Evolutionary conservation across 192 early-diverging fungal genomes (phyloP), one percentile per base, ranked within the genome.

Genomic region (Phlyctochytrium planicorne): DNA sequence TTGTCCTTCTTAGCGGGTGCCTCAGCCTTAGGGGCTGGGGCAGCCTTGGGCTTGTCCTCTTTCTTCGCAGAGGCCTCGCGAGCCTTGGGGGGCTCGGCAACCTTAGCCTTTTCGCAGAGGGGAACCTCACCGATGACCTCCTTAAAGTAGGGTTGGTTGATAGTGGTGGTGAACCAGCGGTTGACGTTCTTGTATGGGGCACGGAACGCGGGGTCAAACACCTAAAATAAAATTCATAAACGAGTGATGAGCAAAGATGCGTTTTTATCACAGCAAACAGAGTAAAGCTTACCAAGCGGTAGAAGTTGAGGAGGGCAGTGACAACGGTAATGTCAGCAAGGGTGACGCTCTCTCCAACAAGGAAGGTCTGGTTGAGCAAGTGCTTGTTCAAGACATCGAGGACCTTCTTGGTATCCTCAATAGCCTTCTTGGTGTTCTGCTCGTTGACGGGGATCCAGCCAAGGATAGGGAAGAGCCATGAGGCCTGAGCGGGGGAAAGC

Each of bases 271-370:
- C 12, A 37, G n/a, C 12, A 62, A 23, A 20, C 35, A 62, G 3
- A 62, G 34, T 25, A 6, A 50, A 57, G 10, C 16, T 68, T 30
- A 71, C 69, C 31, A 72, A 55, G 32, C 67, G 60, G 79, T 81
- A 84, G 74, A 84, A 82, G 63, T 69, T 66, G 27, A 82, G 23
- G 60, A 94, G 80, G 29, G 78, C 67, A 59, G 80, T 71, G 68
- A 82, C 86, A 47, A 94, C 71, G 60, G 82, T 67, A 71, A 97
- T 89, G 78, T 98, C 96, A 62, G 96, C 96, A 31, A 94, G 75
- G 69, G 96, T 96, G 71, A 98, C 76, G 69, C 81, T 82, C 82
- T 98, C 96, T 66, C 93, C 96, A 63, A 97, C 94, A 66, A 98
- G 82, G 90, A 87, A 98, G 73, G 96, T 98, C 80, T 88, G 86